These are phyloP conservation scores for Tuber microsphaerosporum DNA, from an alignment of 495 filamentous ascomycete genomes.

Conservation along the genomic window DNA sequence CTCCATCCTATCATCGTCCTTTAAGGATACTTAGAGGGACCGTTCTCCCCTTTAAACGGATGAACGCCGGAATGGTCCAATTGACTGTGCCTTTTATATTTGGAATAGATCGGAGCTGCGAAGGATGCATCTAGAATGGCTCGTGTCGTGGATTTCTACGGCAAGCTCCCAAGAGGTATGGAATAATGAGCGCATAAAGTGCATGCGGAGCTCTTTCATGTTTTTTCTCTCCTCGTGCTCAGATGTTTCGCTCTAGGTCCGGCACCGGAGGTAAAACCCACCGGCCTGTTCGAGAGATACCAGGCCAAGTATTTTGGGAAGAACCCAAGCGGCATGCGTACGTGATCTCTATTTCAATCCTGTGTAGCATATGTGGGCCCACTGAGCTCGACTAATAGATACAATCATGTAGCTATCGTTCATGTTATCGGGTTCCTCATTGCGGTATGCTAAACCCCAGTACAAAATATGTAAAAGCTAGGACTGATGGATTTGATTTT, in stretches of 20 bases:
- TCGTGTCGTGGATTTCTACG: conserved; percentile 94
- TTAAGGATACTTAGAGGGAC: not conserved
- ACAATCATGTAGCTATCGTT: conserved; percentile 59
- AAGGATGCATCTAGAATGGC: conserved; percentile 94
- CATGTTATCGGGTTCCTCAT: conserved; percentile 73
- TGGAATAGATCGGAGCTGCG: conserved; percentile 63
- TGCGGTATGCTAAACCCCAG: conserved; percentile 38
- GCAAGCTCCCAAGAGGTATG: conserved; percentile 64
- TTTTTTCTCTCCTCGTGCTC: not conserved
- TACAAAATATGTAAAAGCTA: not conserved
- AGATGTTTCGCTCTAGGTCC: conserved; percentile 52
- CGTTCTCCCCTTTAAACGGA: not conserved
- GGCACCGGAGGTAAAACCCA: conserved; percentile 70
- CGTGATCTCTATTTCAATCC: conserved; percentile 43
- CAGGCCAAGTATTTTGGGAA: conserved; percentile 91
- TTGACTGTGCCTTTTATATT: conserved; percentile 19
- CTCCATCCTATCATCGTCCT: not conserved
- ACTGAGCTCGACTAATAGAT: not conserved
- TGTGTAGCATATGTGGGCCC: not conserved
- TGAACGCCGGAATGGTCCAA: not conserved
- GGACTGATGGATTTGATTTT: conserved; percentile 16
- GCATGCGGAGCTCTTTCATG: not conserved
- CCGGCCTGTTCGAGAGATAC: conserved; percentile 77
- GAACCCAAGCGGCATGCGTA: conserved; percentile 80
- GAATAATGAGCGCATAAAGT: not conserved